Percentiles rank a stretch among this genome's conserved stretches.
These are phyloP conservation scores for Lasiodiplodia theobromae DNA, from an alignment of 2,329 filamentous ascomycete genomes.

Conservation along the genomic window DNA sequence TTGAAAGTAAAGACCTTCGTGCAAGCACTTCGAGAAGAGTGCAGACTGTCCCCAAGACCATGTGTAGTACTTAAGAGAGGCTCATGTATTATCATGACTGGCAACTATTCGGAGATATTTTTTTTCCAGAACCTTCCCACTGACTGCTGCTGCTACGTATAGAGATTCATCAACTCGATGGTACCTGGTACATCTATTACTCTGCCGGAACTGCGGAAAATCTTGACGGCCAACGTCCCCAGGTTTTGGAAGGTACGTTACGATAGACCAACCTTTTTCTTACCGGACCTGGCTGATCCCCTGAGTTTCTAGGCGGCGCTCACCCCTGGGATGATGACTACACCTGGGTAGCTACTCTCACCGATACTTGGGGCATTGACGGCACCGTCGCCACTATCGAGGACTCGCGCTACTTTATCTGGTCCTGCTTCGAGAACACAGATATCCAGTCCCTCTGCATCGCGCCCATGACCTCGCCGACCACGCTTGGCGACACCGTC, in stretches of 20 bases:
- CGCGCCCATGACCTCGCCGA: conserved; percentile 50
- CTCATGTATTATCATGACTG: not conserved
- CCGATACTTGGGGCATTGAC: conserved; percentile 62
- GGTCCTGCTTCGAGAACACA: conserved; percentile 58
- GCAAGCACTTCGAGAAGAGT: too few relatives aligned
- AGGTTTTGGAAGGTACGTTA: conserved; percentile 59
- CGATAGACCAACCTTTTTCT: not conserved
- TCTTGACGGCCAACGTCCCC: conserved; percentile 58
- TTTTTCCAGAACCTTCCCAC: not conserved
- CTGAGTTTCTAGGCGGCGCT: conserved; percentile 51
- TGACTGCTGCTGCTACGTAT: not conserved
- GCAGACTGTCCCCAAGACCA: too few relatives aligned
- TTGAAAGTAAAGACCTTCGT: not conserved
- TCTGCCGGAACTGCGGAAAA: conserved; percentile 58
- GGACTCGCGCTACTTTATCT: conserved; percentile 61
- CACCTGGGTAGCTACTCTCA: conserved; percentile 58
- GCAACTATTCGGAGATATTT: not conserved
- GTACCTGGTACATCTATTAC: conserved; percentile 64
- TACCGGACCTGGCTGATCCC: not conserved
- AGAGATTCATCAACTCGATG: conserved; percentile 42
- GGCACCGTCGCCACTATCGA: conserved; percentile 60
- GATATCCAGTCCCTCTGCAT: conserved; percentile 53
- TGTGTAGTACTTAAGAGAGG: not conserved
- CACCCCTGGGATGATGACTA: conserved; percentile 60
- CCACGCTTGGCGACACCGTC: conserved; percentile 54